These are phyloP conservation scores for Coemansia sp. DNA, from an alignment of 192 early-diverging fungal genomes.

Conservation along the genomic window DNA sequence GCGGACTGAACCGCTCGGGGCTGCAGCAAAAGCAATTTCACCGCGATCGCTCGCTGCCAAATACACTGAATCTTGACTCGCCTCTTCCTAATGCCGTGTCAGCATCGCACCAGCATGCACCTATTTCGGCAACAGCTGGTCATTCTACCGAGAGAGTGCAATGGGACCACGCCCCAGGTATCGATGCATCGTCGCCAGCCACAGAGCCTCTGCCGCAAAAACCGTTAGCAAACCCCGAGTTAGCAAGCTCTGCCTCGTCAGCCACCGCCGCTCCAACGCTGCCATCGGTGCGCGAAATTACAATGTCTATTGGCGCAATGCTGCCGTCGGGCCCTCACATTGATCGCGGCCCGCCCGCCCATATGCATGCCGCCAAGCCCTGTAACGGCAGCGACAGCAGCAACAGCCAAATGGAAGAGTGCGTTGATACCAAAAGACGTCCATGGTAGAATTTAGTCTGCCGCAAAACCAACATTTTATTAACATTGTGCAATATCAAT, in stretches of 20 bases:
- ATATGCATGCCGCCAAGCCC: neutral
- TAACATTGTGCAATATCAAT: too few relatives aligned
- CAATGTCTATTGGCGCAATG: slow-evolving; percentile 39
- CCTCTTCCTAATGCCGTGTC: slow-evolving; percentile 8
- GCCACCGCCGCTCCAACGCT: slow-evolving; percentile 23
- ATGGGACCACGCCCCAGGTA: slow-evolving; percentile 15
- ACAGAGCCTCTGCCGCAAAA: slow-evolving; percentile 1
- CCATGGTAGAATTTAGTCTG: slow-evolving; percentile 26
- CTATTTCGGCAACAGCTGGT: neutral
- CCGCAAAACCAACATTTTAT: neutral
- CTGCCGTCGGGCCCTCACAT: slow-evolving; percentile 18
- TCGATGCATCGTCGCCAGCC: slow-evolving; percentile 8
- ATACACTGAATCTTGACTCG: slow-evolving; percentile 1
- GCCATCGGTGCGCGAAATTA: slow-evolving; percentile 49
- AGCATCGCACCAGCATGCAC: neutral
- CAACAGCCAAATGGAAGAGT: neutral
- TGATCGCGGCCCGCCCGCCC: slow-evolving; percentile 10
- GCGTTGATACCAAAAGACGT: slow-evolving; percentile 14
- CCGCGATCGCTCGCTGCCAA: slow-evolving; percentile 23
- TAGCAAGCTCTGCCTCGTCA: slow-evolving; percentile 15
- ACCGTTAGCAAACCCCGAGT: slow-evolving; percentile 10
- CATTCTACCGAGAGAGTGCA: neutral
- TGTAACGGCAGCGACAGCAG: neutral
- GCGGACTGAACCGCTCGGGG: neutral
- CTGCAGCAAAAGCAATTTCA: slow-evolving; percentile 7